Percentiles rank a stretch among this genome's conserved stretches.
Conservation (phyloP, 352 stramenopile genomes). For the Phytophthora meadii region DNA sequence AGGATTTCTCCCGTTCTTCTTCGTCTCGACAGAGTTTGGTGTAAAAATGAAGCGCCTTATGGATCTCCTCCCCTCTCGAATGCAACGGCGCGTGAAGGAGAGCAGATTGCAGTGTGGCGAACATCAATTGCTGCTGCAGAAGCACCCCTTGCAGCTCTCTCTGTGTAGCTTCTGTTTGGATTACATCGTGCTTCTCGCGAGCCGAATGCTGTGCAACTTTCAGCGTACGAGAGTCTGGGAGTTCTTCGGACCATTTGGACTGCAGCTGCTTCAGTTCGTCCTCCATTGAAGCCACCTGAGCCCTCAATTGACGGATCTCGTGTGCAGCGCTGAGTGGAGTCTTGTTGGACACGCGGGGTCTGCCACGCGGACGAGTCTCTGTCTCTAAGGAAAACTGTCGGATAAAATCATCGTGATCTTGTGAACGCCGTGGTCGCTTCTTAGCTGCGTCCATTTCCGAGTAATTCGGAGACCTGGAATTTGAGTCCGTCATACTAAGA, state of each 20-base stretch:
- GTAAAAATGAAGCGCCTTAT: constrained; percentile 28
- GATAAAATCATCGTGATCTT: constrained; percentile 22
- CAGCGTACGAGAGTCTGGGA: constrained; percentile 17
- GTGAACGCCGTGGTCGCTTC: constrained; percentile 12
- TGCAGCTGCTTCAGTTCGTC: constrained; percentile 25
- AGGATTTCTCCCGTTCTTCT: constrained; percentile 20
- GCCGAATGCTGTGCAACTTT: constrained; percentile 44
- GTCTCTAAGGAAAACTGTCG: constrained; percentile 5
- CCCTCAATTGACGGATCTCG: constrained; percentile 30
- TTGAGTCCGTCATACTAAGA: constrained; percentile 1
- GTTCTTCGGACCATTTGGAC: constrained; percentile 24
- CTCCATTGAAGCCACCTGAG: constrained; percentile 33
- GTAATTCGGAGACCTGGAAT: constrained; percentile 2
- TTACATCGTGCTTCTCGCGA: constrained; percentile 38
- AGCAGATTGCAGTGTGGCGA: constrained; percentile 47
- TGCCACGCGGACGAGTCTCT: constrained; percentile 1
- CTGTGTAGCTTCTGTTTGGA: constrained; percentile 32
- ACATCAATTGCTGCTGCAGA: constrained; percentile 60
- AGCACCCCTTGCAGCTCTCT: constrained; percentile 42
- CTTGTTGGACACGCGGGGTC: constrained; percentile 17
- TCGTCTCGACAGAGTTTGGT: constrained; percentile 20
- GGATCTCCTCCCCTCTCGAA: constrained; percentile 29
- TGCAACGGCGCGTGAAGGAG: constrained; percentile 33
- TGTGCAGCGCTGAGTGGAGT: constrained; percentile 21
- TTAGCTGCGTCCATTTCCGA: constrained; percentile 14